Evolutionary conservation across 1,139 yeast genomes (phyloP).

Genomic region (Blastobotrys apis): DNA sequence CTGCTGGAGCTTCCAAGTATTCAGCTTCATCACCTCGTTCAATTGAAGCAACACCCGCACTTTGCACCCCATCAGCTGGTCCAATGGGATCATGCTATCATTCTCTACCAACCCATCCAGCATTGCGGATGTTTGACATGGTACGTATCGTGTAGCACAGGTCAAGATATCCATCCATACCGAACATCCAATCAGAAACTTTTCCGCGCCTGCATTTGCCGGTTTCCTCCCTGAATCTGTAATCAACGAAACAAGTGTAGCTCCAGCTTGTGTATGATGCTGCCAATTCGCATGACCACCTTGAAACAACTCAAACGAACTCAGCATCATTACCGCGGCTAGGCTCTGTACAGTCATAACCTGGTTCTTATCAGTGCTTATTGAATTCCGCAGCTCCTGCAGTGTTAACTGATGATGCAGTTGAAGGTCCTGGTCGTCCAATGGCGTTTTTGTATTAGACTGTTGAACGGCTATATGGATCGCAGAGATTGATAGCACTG

Average conservation of each 20-base stretch:
- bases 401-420: constrained; percentile 1
- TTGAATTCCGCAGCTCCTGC: constrained; percentile 3
- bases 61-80: constrained; percentile 3
- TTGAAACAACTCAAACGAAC: constrained; percentile 2
- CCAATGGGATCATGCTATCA: not conserved
- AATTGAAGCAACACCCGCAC: not conserved
- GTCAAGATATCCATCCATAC: not conserved
- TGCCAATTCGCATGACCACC: constrained; percentile 2
- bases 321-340: constrained; percentile 4
- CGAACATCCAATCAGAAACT: not conserved
- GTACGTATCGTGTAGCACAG: not conserved
- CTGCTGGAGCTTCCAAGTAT: constrained; percentile 1
- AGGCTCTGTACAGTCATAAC: not conserved
- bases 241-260: not conserved
- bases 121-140: not conserved
- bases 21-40: not conserved
- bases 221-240: not conserved
- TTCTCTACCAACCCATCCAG: not conserved
- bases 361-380: constrained; percentile 1
- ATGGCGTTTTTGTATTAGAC: too few species aligned
- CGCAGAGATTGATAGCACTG: constrained; percentile 2
- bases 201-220: not conserved
- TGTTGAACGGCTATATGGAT: constrained; percentile 1
- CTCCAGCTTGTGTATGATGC: constrained; percentile 1
- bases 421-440: not conserved